phyloP scores from a whole-genome alignment of 2,329 filamentous ascomycete genomes.

The Phialophora chinensis region DNA sequence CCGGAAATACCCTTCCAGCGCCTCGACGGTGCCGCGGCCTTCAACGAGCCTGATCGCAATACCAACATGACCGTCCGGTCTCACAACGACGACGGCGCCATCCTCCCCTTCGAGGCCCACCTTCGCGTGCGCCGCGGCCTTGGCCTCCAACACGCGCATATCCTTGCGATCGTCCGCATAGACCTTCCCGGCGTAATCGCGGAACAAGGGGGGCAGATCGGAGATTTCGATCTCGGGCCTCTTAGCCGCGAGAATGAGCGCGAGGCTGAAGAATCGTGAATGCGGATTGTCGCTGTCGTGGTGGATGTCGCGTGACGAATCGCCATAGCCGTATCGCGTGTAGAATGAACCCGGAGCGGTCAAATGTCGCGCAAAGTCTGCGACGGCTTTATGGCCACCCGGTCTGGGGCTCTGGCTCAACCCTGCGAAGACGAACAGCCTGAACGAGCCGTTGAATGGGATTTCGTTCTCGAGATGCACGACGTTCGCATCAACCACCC shows the following conservation, averaged over 20 bases:
- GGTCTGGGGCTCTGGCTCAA: constrained; percentile 62
- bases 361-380: constrained; percentile 72
- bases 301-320: constrained; percentile 68
- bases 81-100: constrained; percentile 80
- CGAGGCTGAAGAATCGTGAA: constrained; percentile 79
- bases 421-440: constrained; percentile 86
- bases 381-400: constrained; percentile 58
- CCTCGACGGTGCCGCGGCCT: constrained; percentile 79
- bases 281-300: constrained; percentile 87
- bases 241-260: constrained; percentile 72
- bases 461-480: constrained; percentile 91
- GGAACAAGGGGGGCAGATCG: constrained; percentile 72
- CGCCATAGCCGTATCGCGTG: constrained; percentile 52
- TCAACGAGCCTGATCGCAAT: constrained; percentile 75
- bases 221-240: constrained; percentile 75
- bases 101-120: constrained; percentile 66
- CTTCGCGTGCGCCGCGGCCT: constrained; percentile 81
- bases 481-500: constrained; percentile 85
- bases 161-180: constrained; percentile 87
- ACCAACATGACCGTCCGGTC: constrained; percentile 87
- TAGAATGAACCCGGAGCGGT: constrained; percentile 74
- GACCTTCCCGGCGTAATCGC: constrained; percentile 78
- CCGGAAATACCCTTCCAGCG: constrained; percentile 78
- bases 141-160: constrained; percentile 69
- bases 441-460: constrained; percentile 84